Base-by-base conservation (phyloP, 1,284 basidiomycete genomes). In the Wolfiporia cocos region DNA sequence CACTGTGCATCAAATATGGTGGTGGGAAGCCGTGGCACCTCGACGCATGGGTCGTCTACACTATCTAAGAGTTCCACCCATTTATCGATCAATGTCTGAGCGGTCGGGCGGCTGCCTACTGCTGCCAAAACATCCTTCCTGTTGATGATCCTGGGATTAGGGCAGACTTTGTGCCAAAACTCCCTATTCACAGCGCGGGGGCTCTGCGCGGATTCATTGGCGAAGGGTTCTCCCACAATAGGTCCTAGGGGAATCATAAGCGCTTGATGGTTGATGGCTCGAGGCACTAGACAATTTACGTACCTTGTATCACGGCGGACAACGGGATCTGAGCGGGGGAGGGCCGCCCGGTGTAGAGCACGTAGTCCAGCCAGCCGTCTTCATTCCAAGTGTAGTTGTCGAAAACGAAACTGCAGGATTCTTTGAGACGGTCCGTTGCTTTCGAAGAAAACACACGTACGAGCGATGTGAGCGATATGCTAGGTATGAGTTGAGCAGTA, bases 311-410 rank as follows among this genome's bases (percentile, higher is more conserved):
- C 46, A 80, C 73, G 0, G 78, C 76, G 24, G 77, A 75, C 17
- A 82, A 52, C 0, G 81, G 81, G 30, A 81, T 71, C 1, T 67
- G 64, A 0, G 73, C 64, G 2, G 79, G 76, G 71, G 61, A 33
- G 71, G 69, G 3, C 60, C 54, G 45, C 65, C 69, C 3, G 70
- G 76, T 43, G 41, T 48, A 57, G 2, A 39, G 6, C 2, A 51
- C 43, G 30, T 53, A 57, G 37, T 52, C 50, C 3, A 39, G 37
- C n/a, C n/a, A n/a, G 7, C 34, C 34, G 19, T 47, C 38, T 18
- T 39, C 41, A n/a, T 53, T 47, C 79, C 79, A 82, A 14, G 69
- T 70, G 43, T 80, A 81, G 50, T 82, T 78, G 39, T 78, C 73
- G 42, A 82, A 81, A 0, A 83, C 79, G 45, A 70, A 80, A 9